Percentiles rank a stretch among this genome's conserved stretches.
phyloP scores from a whole-genome alignment of 2,329 filamentous ascomycete species.

The Clonostachys rosea region DNA sequence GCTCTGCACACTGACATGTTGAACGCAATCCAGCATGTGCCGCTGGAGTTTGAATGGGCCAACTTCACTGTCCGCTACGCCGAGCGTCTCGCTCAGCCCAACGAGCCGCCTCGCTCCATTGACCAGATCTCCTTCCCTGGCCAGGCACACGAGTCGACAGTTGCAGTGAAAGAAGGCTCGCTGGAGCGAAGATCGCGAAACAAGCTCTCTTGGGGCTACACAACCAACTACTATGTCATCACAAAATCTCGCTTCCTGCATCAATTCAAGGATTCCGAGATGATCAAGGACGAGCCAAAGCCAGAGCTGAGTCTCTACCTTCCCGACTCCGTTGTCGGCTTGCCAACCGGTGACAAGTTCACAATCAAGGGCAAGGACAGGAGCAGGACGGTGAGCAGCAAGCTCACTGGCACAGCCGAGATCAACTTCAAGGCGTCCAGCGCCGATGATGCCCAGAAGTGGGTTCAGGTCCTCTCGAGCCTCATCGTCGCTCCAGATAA shows the following conservation, averaged over 20 bases:
- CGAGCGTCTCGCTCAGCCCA: constrained; percentile 72
- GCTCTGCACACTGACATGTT: constrained; percentile 83
- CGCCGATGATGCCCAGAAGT: constrained; percentile 73
- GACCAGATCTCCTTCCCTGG: constrained; percentile 80
- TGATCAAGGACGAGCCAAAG: constrained; percentile 62
- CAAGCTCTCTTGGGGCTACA: constrained; percentile 73
- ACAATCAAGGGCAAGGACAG: constrained; percentile 93
- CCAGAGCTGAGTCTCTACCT: constrained; percentile 90
- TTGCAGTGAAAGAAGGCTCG: constrained; percentile 79
- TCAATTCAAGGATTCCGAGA: constrained; percentile 92
- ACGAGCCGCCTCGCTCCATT: constrained; percentile 67
- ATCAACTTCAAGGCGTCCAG: constrained; percentile 85
- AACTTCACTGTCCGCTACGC: constrained; percentile 72
- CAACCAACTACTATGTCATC: constrained; percentile 82
- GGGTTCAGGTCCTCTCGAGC: constrained; percentile 69
- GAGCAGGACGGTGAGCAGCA: constrained; percentile 74
- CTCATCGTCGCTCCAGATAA: constrained; percentile 38
- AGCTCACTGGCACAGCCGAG: constrained; percentile 75
- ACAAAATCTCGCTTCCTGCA: constrained; percentile 86
- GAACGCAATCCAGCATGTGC: constrained; percentile 69
- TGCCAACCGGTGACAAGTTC: constrained; percentile 76
- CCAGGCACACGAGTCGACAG: constrained; percentile 75
- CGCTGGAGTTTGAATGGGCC: constrained; percentile 86
- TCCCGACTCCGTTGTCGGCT: constrained; percentile 79
- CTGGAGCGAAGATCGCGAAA: constrained; percentile 90